Evolutionary conservation across 2,329 filamentous ascomycete genomes (phyloP).

Genomic region (Neobulgaria alba): DNA sequence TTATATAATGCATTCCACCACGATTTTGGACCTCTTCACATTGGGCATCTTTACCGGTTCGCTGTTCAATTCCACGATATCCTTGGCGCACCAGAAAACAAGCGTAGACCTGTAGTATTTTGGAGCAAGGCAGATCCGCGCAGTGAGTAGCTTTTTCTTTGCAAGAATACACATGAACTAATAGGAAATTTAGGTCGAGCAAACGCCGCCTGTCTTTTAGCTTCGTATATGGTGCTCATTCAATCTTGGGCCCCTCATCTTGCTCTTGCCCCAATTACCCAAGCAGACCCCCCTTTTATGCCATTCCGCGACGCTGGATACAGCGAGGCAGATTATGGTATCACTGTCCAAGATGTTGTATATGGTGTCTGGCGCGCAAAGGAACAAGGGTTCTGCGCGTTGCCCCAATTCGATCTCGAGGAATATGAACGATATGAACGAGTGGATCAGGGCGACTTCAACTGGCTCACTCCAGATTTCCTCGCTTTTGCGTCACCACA

Average conservation of each 20-base stretch:
- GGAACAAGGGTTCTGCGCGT: constrained; percentile 82
- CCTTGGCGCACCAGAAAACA: constrained; percentile 82
- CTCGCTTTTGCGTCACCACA: constrained; percentile 95
- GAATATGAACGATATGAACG: constrained; percentile 95
- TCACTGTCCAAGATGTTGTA: constrained; percentile 94
- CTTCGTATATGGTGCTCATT: constrained; percentile 98
- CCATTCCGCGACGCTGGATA: constrained; percentile 97
- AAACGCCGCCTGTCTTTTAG: constrained; percentile 89
- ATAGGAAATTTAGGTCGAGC: constrained; percentile 57
- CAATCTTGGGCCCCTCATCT: constrained; percentile 96
- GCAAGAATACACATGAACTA: background rate
- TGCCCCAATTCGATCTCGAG: constrained; percentile 92
- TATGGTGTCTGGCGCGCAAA: constrained; percentile 99
- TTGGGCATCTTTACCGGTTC: constrained; percentile 94
- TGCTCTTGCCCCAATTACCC: constrained; percentile 88
- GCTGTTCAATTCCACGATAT: constrained; percentile 94
- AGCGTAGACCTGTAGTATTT: constrained; percentile 85
- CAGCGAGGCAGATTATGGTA: constrained; percentile 92
- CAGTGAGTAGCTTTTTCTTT: constrained; percentile 61
- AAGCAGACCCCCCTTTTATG: constrained; percentile 96
- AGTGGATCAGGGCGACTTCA: constrained; percentile 98
- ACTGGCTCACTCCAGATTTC: constrained; percentile 95
- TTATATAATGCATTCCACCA: constrained; percentile 98
- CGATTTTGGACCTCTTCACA: constrained; percentile 95
- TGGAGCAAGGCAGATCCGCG: constrained; percentile 89